These are phyloP conservation scores for Knufia petricola DNA, from an alignment of 2,329 filamentous ascomycete species.

Conservation along the genomic window DNA sequence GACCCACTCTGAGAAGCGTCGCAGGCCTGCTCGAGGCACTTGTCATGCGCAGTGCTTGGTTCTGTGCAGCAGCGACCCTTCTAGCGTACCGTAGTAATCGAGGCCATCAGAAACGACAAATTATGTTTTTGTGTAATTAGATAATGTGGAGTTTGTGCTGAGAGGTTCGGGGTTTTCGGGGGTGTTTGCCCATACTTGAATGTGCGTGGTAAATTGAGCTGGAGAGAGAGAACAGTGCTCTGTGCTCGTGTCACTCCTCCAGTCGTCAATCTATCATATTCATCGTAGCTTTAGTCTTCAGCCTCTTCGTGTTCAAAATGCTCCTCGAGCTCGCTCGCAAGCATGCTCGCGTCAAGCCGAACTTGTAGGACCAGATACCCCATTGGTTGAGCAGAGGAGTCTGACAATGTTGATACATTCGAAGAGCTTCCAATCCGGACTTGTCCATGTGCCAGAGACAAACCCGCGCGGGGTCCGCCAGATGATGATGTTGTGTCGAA, in stretches of 20 bases:
- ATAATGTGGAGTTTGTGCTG: slow-evolving; percentile 20
- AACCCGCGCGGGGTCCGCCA: slow-evolving; percentile 25
- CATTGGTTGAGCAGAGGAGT: background rate
- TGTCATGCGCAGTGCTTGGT: too few species aligned
- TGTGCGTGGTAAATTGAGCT: background rate
- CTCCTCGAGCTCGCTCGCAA: background rate
- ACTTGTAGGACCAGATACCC: background rate
- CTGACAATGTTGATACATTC: slow-evolving; percentile 1
- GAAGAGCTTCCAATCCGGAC: slow-evolving; percentile 20
- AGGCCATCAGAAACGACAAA: background rate
- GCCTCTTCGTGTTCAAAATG: slow-evolving; percentile 5
- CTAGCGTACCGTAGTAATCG: slow-evolving; percentile 1
- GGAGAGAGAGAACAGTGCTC: slow-evolving; percentile 2
- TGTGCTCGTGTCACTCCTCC: slow-evolving; percentile 8
- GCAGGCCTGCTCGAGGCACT: too few species aligned
- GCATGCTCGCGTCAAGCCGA: background rate
- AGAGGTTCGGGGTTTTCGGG: slow-evolving; percentile 14
- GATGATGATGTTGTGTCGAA: slow-evolving; percentile 16
- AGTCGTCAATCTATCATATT: slow-evolving; percentile 1
- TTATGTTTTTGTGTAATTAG: background rate
- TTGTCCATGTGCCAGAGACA: slow-evolving; percentile 25
- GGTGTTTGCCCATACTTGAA: slow-evolving; percentile 11
- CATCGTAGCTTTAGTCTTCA: background rate
- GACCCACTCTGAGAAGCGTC: background rate
- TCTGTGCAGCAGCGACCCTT: slow-evolving; percentile 1